Evolutionary conservation across 129 eudicot species (phyloP), one percentile per base, ranked within the genome.

Genomic region (Scalesia atractyloides): DNA sequence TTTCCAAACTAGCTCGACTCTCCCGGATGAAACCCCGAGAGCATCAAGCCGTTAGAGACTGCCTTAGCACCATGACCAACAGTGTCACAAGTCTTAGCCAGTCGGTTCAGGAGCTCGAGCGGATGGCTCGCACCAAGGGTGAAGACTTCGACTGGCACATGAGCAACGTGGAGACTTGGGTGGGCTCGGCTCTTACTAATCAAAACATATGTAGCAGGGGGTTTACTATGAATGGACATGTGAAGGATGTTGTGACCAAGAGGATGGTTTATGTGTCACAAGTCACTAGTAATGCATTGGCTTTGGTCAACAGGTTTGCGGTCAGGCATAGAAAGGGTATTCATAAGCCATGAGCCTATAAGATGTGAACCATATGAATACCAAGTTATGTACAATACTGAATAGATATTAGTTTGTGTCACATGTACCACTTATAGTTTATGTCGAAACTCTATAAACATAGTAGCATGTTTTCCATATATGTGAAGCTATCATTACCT

Each of bases 141-240:
- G 83, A 85, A 64, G 86, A 81, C 50, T 89, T 89, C 66, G 72
- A 70, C 76, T 87, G 91, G 98, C 96, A 84, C 71, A 75, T 87
- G 88, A 89, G 96, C 68, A 87, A 92, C 67, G 88, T 89, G 58
- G 88, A 89, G 78, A 92, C 98, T 0, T 92, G 98, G 98, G 95
- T 87, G 0, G 89, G 91, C 48, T 87, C 97, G 37, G 97, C 96
- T 60, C 68, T 88, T 9, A 91, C 97, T 4, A 70, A 86, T 52
- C 87, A 84, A 10, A 86, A 78, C 82, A 86, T 90, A 46, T 91
- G 97, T 33, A 47, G 77, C 0, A 90, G 88, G 74, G 97, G 96
- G 19, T 88, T 91, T 68, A 69, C 9, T 26, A 39, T 83, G 85
- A 76, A 82, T 10, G 98, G 95, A 3, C 79, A 48, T 34, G 83